Base-by-base conservation (phyloP, 768 basidiomycete genomes). In the Russula earlei region DNA sequence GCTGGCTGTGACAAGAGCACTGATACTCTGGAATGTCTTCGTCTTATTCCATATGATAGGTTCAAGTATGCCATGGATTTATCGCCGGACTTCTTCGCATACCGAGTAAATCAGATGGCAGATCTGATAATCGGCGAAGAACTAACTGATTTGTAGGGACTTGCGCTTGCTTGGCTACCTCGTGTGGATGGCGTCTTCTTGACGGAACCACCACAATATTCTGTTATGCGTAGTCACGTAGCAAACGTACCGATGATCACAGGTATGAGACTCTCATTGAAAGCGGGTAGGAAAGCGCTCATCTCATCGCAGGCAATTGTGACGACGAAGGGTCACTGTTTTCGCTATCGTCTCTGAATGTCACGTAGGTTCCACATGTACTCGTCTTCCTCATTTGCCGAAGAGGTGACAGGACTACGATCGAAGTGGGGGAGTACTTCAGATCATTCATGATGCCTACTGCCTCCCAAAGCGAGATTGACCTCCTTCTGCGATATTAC, bases 181-280 rank as follows among this genome's bases (percentile, higher is more conserved):
- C 55, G 56, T 15, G 58, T 63, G 15, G 64, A 65, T 43, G 64
- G 64, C 19, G 36, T 52, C 20, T 65, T 65, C 61, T 46, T 65
- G 38, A 61, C 51, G 4, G 64, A 63, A 24, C 46, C 58, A 12
- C 64, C 64, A 0, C 48, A 59, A 46, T 11, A 58, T 20, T 49
- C 56, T 12, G 59, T 65, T 24, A 2, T 47, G 14, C 57, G 56
- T 25, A 64, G 64, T n/a, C 47, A 56, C n/a, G 58, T 65, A 3
- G 53, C 61, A 17, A 50, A 57, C 5, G 51, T 65, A n/a, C 64
- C 64, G 4, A 52, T 64, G 27, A 38, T 64, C 38, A 42, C 58
- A 56, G 58, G 58, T n/a, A 45, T 2, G 57, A 37, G 22, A 17
- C 10, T 29, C 5, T 24, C n/a, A 29, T 6, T 24, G 20, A 10